Base-by-base conservation (phyloP, 2,329 filamentous ascomycete species). In the Blastomyces percursus region DNA sequence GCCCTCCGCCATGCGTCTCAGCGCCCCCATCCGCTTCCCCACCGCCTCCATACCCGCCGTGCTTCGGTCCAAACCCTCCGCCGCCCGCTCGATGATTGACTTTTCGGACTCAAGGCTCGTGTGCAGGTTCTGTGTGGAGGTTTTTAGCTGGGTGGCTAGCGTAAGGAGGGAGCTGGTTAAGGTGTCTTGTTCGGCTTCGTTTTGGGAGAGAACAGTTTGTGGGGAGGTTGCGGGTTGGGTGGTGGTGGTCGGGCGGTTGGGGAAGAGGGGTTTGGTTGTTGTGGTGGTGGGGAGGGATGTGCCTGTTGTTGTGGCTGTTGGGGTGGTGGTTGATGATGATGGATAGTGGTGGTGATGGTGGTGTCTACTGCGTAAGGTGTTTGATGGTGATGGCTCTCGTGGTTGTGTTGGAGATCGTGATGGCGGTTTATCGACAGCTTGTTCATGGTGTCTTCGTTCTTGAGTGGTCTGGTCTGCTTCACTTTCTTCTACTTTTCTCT, bases 161-260 rank as follows among this genome's bases (percentile, higher is more conserved):
- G 83, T 79, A 27, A 96, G 80, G n/a, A 97, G 86, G 8, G 89
- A 92, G 46, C 84, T 81, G 0, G 92, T 93, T 2, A 97, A 82
- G 42, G 82, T 79, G 73, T 96, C 91, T 75, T 96, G 92, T 76
- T 96, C 91, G 61, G 80, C 80, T 61, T 90, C 87, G 71, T 96
- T 85, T 70, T 88, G 83, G 68, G 89, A 85, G 52, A 96, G 83
- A 40, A 91, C 82, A 0, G 86, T 82, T 56, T 56, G 19, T 11
- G 54, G n/a, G 24, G 56, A 30, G 42, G 65, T 51, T 38, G 69
- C 64, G 44, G 32, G 1, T 56, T 32, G 27, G 51, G 61, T 59
- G 35, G 67, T 60, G 24, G 27, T 2, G 27, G 27, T 30, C 4
- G 27, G 27, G 27, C 27, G 27, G 27, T 30, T 30, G 27, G 27